Evolutionary conservation across 805 yeast species (phyloP).

Genomic region (Soucietia sequanensis): DNA sequence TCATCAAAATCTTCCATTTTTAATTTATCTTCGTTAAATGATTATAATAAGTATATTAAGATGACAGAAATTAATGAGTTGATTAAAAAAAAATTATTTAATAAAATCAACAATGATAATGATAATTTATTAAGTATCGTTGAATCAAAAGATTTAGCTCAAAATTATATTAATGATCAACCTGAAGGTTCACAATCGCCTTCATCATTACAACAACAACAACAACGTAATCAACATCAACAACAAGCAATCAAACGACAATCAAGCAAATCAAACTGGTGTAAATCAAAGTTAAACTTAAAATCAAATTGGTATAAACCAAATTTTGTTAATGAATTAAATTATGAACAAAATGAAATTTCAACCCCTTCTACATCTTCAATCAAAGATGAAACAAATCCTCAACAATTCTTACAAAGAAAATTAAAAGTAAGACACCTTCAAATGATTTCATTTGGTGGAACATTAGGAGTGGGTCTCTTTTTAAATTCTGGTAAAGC

Average conservation of each 20-base stretch:
- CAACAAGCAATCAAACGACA: neutral
- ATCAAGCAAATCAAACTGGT: neutral
- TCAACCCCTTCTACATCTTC: slow-evolving; percentile 8
- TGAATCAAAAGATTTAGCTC: slow-evolving; percentile 21
- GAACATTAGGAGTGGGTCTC: slow-evolving; percentile 76
- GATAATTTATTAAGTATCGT: slow-evolving; percentile 26
- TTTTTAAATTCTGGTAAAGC: slow-evolving; percentile 72
- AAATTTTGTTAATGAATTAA: slow-evolving; percentile 3
- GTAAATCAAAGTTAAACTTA: neutral
- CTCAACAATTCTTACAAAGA: slow-evolving; percentile 43
- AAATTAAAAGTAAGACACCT: slow-evolving; percentile 64
- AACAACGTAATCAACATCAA: slow-evolving; percentile 3
- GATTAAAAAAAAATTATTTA: slow-evolving; percentile 15
- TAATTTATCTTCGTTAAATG: slow-evolving; percentile 31
- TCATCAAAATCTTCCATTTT: slow-evolving; percentile 21
- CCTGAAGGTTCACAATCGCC: slow-evolving; percentile 6
- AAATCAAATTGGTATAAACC: slow-evolving; percentile 4
- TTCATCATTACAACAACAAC: slow-evolving; percentile 3
- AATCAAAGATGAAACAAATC: slow-evolving; percentile 3
- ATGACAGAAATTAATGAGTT: slow-evolving; percentile 34
- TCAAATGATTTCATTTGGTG: slow-evolving; percentile 78
- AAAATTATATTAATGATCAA: slow-evolving; percentile 21
- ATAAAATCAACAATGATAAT: slow-evolving; percentile 14
- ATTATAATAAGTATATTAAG: slow-evolving; percentile 31
- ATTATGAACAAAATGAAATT: slow-evolving; percentile 11